Evolutionary conservation across 2,329 filamentous ascomycete species (phyloP).

Genomic region (Aspergillus sergii): DNA sequence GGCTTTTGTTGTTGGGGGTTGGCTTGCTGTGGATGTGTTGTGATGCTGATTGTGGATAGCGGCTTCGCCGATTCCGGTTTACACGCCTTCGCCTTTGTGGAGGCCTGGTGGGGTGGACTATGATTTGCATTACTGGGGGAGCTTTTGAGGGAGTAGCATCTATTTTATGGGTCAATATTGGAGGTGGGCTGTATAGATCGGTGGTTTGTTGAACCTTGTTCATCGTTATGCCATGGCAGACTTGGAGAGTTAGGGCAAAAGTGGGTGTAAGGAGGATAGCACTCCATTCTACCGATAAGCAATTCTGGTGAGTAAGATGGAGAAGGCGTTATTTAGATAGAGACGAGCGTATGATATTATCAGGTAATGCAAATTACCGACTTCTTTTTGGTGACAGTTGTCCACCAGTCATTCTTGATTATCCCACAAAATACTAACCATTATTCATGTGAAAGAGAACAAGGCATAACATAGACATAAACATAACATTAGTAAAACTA

Average conservation of each 20-base stretch:
- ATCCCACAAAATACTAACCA: neutral
- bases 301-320: neutral
- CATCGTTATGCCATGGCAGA: neutral
- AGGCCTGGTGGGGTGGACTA: conserved; percentile 31
- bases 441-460: neutral
- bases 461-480: neutral
- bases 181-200: neutral
- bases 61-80: conserved; percentile 33
- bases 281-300: neutral
- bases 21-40: neutral
- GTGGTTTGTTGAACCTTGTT: neutral
- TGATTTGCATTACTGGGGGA: conserved; percentile 35
- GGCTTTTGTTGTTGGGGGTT: neutral
- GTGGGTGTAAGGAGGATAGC: neutral
- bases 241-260: neutral
- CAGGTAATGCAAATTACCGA: too few relatives aligned
- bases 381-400: too few relatives aligned
- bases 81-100: conserved; percentile 38
- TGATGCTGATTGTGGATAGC: conserved; percentile 13
- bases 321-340: too few relatives aligned
- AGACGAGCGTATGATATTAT: too few relatives aligned
- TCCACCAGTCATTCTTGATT: too few relatives aligned
- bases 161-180: neutral
- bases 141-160: conserved; percentile 15
- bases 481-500: neutral